Conservation (phyloP, 2,329 filamentous ascomycete genomes). For the Penicillium glabrum region DNA sequence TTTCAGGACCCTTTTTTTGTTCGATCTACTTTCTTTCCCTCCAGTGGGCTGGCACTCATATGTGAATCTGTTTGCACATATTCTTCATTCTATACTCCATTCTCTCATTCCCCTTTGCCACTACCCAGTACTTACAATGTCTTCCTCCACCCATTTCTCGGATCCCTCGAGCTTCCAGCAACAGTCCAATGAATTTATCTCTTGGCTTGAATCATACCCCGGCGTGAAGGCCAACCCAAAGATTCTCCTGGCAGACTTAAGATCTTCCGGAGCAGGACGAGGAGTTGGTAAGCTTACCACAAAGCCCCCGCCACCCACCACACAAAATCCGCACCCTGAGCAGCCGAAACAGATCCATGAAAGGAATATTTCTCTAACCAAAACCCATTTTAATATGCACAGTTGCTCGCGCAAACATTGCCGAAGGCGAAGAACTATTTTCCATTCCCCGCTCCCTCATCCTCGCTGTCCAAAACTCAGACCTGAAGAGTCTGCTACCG, state of each 20-base stretch:
- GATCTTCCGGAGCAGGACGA: conserved; percentile 57
- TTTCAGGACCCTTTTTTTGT: background rate
- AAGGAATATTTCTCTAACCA: conserved; percentile 23
- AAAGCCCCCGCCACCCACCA: conserved; percentile 10
- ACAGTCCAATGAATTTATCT: conserved; percentile 53
- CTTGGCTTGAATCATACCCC: conserved; percentile 55
- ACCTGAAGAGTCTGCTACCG: conserved; percentile 59
- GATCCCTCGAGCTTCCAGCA: conserved; percentile 42
- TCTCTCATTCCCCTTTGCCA: conserved; percentile 8
- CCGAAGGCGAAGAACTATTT: conserved; percentile 75
- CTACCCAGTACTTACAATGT: conserved; percentile 26
- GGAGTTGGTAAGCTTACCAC: conserved; percentile 58
- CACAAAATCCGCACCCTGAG: conserved; percentile 19
- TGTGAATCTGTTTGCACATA: background rate
- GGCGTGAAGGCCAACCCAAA: conserved; percentile 59
- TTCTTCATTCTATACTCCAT: conserved; percentile 1
- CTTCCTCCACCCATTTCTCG: conserved; percentile 34
- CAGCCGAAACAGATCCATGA: conserved; percentile 9
- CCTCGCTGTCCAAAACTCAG: conserved; percentile 71
- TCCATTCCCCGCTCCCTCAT: conserved; percentile 71
- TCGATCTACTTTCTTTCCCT: background rate
- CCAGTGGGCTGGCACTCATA: background rate
- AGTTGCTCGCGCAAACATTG: conserved; percentile 72
- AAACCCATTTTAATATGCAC: background rate
- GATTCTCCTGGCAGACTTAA: conserved; percentile 59